Base-by-base conservation (phyloP, 192 early-diverging fungal species). In the Chytriomyces confervae region DNA sequence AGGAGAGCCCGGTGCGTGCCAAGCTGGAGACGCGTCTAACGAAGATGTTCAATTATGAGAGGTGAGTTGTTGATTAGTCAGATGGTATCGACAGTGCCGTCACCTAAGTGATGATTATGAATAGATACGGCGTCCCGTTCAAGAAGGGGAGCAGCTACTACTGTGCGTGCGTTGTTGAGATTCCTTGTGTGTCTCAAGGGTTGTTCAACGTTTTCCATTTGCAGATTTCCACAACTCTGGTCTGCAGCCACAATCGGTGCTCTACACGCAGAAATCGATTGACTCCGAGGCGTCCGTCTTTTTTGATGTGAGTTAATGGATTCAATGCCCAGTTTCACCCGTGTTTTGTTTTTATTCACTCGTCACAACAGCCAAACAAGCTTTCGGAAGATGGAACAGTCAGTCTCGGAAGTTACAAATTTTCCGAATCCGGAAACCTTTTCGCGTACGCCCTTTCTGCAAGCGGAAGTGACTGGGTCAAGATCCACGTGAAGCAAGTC, bases 401-500 rank as follows among this genome's bases (percentile, higher is more conserved):
- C n/a, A 70, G 88, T 9, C 68, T 93, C 36, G 78, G 61, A 47
- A 77, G 79, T 6, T 84, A 82, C 66, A 63, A 48, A 2, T 92
- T 93, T 78, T 90, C 90, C 45, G 77, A 91, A 67, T 75, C 76
- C 9, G 91, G 90, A 20, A 86, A 84, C 20, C 81, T 84, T 24
- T 91, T 86, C 76, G 88, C 80, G 0, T 93, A 91, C 75, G 84
- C 79, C 16, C 81, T 85, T n/a, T 82, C 53, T n/a, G 60, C 63
- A 11, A 75, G 72, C 46, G 91, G 91, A 64, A 86, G 83, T 65
- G 91, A 93, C 76, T 93, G 91, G 91, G 86, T 86, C 62, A 89
- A 75, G 9, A 84, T 91, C 51, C 84, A 91, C 67, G 78, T 91
- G 6, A 72, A 76, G 48, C 43, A 47, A 36, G 82, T 73, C 7